Evolutionary conservation across 2,329 filamentous ascomycete genomes (phyloP).

Genomic region (Cephalotrichum gorgonifer): DNA sequence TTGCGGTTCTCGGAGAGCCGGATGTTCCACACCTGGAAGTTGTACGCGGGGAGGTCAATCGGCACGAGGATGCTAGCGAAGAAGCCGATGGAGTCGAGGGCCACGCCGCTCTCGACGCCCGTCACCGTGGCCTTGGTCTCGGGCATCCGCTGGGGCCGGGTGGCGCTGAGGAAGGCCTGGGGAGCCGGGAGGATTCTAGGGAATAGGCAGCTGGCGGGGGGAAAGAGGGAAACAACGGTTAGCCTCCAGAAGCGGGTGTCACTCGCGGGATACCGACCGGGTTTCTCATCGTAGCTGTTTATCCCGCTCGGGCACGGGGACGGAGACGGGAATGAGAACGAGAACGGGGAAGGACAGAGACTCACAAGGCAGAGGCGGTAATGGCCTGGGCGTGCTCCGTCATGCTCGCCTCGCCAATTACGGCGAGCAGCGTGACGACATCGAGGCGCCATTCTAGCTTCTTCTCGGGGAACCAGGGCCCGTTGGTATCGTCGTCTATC

Average conservation of each 20-base stretch:
- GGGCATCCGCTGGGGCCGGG: conserved; percentile 44
- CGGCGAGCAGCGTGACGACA: conserved; percentile 51
- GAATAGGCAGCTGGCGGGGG: conserved; percentile 30
- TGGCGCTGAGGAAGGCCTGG: conserved; percentile 48
- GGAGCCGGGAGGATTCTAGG: conserved; percentile 53
- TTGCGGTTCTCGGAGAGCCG: conserved; percentile 26
- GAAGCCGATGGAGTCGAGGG: conserved; percentile 45
- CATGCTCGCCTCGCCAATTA: conserved; percentile 51
- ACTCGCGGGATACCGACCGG: too few species aligned
- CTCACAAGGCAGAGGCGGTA: conserved; percentile 39
- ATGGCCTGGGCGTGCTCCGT: conserved; percentile 47
- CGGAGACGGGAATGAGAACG: background rate
- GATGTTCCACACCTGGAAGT: conserved; percentile 41
- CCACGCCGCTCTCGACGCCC: conserved; percentile 47
- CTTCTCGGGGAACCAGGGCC: conserved; percentile 30
- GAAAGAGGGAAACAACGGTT: background rate
- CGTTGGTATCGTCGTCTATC: conserved; percentile 5
- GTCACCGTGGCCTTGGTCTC: conserved; percentile 42
- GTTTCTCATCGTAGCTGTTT: too few species aligned
- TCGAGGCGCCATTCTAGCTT: conserved; percentile 43
- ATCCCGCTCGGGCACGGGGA: background rate
- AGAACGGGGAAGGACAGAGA: background rate
- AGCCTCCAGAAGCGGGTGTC: too few species aligned
- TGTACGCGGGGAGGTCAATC: conserved; percentile 32
- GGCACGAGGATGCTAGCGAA: conserved; percentile 52